Conservation (phyloP, 768 basidiomycete genomes). For the Trametes cinnabarina region DNA sequence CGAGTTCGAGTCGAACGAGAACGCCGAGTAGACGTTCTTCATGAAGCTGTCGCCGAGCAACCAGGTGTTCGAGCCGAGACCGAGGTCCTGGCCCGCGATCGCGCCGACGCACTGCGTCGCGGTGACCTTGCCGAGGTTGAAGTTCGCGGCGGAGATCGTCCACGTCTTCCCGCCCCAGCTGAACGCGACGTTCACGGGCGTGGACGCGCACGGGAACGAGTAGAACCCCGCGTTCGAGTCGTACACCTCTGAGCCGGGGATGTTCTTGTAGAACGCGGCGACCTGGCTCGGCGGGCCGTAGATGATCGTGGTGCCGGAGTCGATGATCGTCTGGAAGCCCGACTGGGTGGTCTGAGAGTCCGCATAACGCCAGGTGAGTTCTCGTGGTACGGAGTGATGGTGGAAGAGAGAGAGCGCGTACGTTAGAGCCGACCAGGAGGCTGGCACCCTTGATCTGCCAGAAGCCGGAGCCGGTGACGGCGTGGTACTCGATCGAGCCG, state of each 20-base stretch:
- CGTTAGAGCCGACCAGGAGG: conserved; percentile 12
- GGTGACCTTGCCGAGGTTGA: conserved; percentile 25
- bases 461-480: conserved; percentile 20
- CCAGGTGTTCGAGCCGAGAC: conserved; percentile 22
- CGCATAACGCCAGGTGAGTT: conserved; percentile 12
- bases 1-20: conserved; percentile 21
- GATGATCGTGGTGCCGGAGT: conserved; percentile 33
- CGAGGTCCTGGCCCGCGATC: conserved; percentile 20
- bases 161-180: conserved; percentile 24
- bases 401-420: background rate
- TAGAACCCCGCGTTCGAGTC: conserved; percentile 25
- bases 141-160: conserved; percentile 15
- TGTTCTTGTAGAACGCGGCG: conserved; percentile 23
- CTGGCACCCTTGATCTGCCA: conserved; percentile 30
- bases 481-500: conserved; percentile 35
- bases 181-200: conserved; percentile 17
- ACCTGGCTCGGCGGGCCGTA: conserved; percentile 27
- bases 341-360: background rate
- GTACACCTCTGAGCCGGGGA: conserved; percentile 25
- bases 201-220: conserved; percentile 21
- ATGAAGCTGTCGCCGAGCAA: conserved; percentile 24
- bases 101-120: conserved; percentile 23
- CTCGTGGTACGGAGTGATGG: background rate
- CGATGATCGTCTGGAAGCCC: conserved; percentile 26
- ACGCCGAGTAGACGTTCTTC: conserved; percentile 27